These are phyloP conservation scores for Alternaria sp. DNA, from an alignment of 2,329 filamentous ascomycete species.

Conservation along the genomic window DNA sequence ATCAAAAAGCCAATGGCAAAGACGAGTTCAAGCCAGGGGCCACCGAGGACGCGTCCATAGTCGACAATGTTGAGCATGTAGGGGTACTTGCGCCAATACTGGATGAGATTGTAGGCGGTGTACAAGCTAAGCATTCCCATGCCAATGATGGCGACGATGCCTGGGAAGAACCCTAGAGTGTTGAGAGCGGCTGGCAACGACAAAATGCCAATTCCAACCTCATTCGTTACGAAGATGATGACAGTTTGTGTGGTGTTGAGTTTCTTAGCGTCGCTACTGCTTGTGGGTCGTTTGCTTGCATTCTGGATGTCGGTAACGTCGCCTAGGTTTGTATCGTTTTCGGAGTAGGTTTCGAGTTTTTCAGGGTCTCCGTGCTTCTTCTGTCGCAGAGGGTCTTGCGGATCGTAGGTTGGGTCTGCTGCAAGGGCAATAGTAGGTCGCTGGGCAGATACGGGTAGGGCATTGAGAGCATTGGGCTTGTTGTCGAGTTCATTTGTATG, in stretches of 20 bases:
- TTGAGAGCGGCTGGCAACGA: constrained; percentile 37
- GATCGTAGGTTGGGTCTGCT: constrained; percentile 32
- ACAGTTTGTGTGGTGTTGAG: constrained; percentile 38
- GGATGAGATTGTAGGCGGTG: constrained; percentile 40
- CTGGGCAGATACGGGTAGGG: constrained; percentile 25
- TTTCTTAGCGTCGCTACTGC: constrained; percentile 23
- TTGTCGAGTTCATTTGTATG: constrained; percentile 15
- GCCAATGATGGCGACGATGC: constrained; percentile 33
- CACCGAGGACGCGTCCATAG: constrained; percentile 38
- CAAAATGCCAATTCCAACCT: constrained; percentile 42
- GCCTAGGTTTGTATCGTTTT: constrained; percentile 32
- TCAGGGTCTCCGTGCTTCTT: constrained; percentile 14
- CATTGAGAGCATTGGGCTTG: constrained; percentile 25
- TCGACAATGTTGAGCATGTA: constrained; percentile 43
- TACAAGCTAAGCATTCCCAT: constrained; percentile 39
- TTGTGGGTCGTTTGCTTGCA: constrained; percentile 24
- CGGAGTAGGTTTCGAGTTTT: constrained; percentile 28
- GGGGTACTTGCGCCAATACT: constrained; percentile 42
- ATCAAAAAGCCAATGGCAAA: constrained; percentile 38
- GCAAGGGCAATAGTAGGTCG: constrained; percentile 31
- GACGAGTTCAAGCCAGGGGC: constrained; percentile 36
- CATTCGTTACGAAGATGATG: constrained; percentile 43
- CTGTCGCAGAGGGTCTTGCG: constrained; percentile 26
- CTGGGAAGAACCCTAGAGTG: constrained; percentile 37
- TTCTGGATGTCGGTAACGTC: constrained; percentile 36